phyloP scores from a whole-genome alignment of 495 filamentous ascomycete species.

The Cercophora scortea region DNA sequence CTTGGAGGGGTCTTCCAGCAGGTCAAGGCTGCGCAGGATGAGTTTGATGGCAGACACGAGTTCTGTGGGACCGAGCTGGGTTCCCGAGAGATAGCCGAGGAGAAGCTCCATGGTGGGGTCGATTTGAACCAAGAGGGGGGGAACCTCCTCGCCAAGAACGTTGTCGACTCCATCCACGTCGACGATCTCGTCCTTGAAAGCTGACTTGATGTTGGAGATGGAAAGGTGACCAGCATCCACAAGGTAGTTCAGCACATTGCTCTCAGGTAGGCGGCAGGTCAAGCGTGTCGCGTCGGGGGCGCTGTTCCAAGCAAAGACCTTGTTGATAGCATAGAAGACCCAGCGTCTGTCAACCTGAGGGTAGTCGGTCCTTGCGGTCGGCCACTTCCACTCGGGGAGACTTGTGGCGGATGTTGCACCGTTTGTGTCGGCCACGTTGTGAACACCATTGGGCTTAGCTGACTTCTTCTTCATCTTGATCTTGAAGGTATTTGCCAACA shows the following conservation, averaged over 20 bases:
- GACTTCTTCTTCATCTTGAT: constrained; percentile 18
- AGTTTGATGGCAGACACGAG: constrained; percentile 39
- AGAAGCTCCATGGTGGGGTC: constrained; percentile 56
- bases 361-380: constrained; percentile 30
- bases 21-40: constrained; percentile 43
- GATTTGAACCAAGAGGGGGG: constrained; percentile 48
- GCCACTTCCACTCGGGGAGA: constrained; percentile 30
- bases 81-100: constrained; percentile 45
- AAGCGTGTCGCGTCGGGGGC: constrained; percentile 30
- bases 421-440: constrained; percentile 7
- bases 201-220: constrained; percentile 50
- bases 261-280: constrained; percentile 41
- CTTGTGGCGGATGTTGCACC: background rate
- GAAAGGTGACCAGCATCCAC: constrained; percentile 55
- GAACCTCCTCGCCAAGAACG: constrained; percentile 48
- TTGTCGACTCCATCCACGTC: constrained; percentile 27
- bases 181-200: constrained; percentile 45
- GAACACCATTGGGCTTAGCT: constrained; percentile 12
- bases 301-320: constrained; percentile 36
- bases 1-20: constrained; percentile 33
- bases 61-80: constrained; percentile 38
- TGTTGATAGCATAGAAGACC: constrained; percentile 44
- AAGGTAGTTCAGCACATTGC: constrained; percentile 53
- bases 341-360: constrained; percentile 42
- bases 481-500: constrained; percentile 38